Conservation (phyloP, 2,329 filamentous ascomycete genomes). For the Macrophomina pseudophaseolina region DNA sequence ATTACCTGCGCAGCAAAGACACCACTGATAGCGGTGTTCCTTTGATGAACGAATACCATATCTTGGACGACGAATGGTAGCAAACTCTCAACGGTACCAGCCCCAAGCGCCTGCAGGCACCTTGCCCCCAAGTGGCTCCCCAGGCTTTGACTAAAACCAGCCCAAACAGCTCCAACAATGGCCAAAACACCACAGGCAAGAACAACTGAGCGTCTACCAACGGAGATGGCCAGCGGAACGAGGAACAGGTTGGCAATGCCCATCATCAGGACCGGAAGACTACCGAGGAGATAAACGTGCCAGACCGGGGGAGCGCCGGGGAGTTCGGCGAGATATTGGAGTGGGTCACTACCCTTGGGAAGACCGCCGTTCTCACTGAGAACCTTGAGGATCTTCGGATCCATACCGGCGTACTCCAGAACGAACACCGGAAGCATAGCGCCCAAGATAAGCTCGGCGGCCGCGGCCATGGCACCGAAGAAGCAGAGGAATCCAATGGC, state of each 20-base stretch:
- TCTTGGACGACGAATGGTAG: conserved; percentile 40
- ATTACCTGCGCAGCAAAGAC: conserved; percentile 36
- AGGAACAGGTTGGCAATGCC: conserved; percentile 36
- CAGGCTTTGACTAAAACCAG: conserved; percentile 34
- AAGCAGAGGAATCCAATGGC: conserved; percentile 30
- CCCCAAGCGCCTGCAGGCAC: conserved; percentile 37
- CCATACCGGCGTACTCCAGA: conserved; percentile 35
- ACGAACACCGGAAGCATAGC: conserved; percentile 39
- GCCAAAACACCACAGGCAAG: conserved; percentile 35
- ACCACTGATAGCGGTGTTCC: conserved; percentile 37
- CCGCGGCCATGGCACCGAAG: conserved; percentile 36
- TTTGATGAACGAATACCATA: conserved; percentile 37
- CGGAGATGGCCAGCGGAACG: conserved; percentile 36
- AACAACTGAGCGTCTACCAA: conserved; percentile 36
- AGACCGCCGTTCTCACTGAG: conserved; percentile 27
- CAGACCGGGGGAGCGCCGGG: conserved; percentile 35
- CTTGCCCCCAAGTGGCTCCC: conserved; percentile 36
- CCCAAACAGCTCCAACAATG: conserved; percentile 36
- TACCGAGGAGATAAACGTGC: conserved; percentile 37
- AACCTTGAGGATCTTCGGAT: conserved; percentile 29
- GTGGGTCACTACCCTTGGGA: conserved; percentile 22
- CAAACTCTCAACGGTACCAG: conserved; percentile 39
- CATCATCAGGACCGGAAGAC: conserved; percentile 38
- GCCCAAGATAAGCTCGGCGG: conserved; percentile 38
- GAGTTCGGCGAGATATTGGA: conserved; percentile 22